phyloP scores from a whole-genome alignment of 139 green algal species.

The Chlamydomonas incerta region DNA sequence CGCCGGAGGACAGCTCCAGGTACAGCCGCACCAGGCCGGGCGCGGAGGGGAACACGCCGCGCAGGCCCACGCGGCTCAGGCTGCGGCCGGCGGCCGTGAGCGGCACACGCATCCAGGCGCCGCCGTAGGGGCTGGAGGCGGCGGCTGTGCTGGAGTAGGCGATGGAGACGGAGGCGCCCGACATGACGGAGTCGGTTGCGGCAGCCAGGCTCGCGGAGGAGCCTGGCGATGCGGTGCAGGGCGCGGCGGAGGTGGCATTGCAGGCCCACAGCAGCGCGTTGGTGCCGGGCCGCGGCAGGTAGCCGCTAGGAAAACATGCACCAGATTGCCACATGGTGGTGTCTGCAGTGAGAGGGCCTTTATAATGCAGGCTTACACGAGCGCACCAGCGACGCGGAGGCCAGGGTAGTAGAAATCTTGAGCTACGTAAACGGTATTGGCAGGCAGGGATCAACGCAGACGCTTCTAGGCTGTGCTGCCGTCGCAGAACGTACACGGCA shows the following conservation, averaged over 20 bases:
- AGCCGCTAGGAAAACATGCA: constrained; percentile 22
- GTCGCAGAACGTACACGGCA: too few relatives aligned
- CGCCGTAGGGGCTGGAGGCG: background rate
- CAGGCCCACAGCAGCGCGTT: constrained; percentile 4
- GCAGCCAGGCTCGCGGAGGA: background rate
- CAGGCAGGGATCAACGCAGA: too few relatives aligned
- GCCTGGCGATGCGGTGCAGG: background rate
- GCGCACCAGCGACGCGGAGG: too few relatives aligned
- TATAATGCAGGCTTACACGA: too few relatives aligned
- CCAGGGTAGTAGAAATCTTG: too few relatives aligned
- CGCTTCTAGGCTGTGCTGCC: too few relatives aligned
- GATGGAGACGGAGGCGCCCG: background rate
- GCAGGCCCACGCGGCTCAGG: background rate
- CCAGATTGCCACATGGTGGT: constrained; percentile 33
- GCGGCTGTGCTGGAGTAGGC: background rate
- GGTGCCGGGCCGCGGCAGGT: constrained; percentile 7
- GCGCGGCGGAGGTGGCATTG: background rate
- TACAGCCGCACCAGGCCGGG: background rate
- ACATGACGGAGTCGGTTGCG: background rate
- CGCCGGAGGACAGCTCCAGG: background rate
- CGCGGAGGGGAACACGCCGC: constrained; percentile 7
- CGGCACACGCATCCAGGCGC: background rate
- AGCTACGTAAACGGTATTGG: too few relatives aligned
- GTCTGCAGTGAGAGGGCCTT: too few relatives aligned
- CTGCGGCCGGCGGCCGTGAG: background rate